These are phyloP conservation scores for Physcia stellaris DNA, from an alignment of 495 filamentous ascomycete genomes.

Conservation along the genomic window DNA sequence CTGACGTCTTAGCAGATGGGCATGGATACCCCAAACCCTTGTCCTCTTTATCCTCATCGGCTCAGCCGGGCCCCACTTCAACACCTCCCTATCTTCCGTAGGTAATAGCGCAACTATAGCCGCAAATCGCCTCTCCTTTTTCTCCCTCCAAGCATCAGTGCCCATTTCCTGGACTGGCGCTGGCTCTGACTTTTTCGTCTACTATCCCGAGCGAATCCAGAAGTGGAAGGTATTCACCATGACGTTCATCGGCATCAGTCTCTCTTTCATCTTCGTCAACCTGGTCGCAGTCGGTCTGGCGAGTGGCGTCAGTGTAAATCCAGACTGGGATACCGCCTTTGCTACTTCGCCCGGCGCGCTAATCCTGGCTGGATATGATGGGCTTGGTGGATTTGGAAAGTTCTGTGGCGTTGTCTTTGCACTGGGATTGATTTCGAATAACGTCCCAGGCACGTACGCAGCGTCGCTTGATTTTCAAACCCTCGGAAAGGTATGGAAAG, in stretches of 20 bases:
- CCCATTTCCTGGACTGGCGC: slow-evolving; percentile 39
- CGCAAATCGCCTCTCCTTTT: slow-evolving; percentile 49
- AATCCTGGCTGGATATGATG: slow-evolving; percentile 47
- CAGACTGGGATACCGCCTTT: slow-evolving; percentile 40
- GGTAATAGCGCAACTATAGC: slow-evolving; percentile 27
- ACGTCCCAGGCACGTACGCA: slow-evolving; percentile 55
- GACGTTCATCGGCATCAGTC: slow-evolving; percentile 33
- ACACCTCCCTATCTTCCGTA: slow-evolving; percentile 32
- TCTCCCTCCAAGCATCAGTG: slow-evolving; percentile 44
- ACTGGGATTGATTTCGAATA: slow-evolving; percentile 55
- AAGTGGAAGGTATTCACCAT: slow-evolving; percentile 31
- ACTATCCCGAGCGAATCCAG: slow-evolving; percentile 37
- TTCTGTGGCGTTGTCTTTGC: slow-evolving; percentile 57
- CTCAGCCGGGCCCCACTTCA: slow-evolving; percentile 51
- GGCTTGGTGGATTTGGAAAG: slow-evolving; percentile 52
- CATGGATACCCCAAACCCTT: slow-evolving; percentile 55
- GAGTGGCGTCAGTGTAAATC: slow-evolving; percentile 38
- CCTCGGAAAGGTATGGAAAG: slow-evolving; percentile 30
- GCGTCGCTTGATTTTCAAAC: slow-evolving; percentile 45
- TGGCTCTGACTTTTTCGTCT: slow-evolving; percentile 44
- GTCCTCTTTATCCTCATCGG: slow-evolving; percentile 56
- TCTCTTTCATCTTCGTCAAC: slow-evolving; percentile 42
- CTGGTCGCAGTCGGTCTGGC: slow-evolving; percentile 62
- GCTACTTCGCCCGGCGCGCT: slow-evolving; percentile 47
- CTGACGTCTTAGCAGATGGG: slow-evolving; percentile 29